Evolutionary conservation across 2,329 filamentous ascomycete species (phyloP).

Genomic region (Colletotrichum sp.): DNA sequence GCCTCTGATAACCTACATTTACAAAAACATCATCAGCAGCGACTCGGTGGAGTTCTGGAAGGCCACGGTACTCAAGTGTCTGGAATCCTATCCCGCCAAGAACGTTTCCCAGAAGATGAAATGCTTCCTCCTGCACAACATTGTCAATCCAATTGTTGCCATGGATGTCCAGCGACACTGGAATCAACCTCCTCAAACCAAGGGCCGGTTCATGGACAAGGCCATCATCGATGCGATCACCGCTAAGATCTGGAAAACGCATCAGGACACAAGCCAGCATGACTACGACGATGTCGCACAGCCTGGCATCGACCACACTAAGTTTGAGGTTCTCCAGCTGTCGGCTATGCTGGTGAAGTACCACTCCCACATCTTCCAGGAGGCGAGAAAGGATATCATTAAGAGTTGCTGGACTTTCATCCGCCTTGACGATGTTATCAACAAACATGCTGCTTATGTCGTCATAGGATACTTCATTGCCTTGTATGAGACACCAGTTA

Average conservation of each 20-base stretch:
- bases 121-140: constrained; percentile 87
- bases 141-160: constrained; percentile 94
- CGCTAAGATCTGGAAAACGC: constrained; percentile 91
- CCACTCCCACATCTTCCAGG: constrained; percentile 84
- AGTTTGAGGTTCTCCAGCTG: constrained; percentile 94
- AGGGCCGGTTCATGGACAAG: constrained; percentile 80
- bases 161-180: constrained; percentile 94
- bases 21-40: constrained; percentile 81
- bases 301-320: constrained; percentile 89
- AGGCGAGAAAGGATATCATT: constrained; percentile 96
- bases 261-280: constrained; percentile 81
- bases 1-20: constrained; percentile 81
- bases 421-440: constrained; percentile 96
- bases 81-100: constrained; percentile 85
- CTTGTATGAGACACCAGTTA: constrained; percentile 93
- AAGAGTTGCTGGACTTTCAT: constrained; percentile 99
- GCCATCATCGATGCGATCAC: constrained; percentile 89
- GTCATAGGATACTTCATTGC: constrained; percentile 98
- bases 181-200: constrained; percentile 59
- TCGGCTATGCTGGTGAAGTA: constrained; percentile 97
- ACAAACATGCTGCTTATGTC: constrained; percentile 97
- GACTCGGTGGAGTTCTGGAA: constrained; percentile 88
- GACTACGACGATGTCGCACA: constrained; percentile 87
- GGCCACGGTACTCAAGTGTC: constrained; percentile 79
- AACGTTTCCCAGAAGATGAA: constrained; percentile 87